Conservation (phyloP, 2,329 filamentous ascomycete genomes). For the Xylariomycetidae sp. region DNA sequence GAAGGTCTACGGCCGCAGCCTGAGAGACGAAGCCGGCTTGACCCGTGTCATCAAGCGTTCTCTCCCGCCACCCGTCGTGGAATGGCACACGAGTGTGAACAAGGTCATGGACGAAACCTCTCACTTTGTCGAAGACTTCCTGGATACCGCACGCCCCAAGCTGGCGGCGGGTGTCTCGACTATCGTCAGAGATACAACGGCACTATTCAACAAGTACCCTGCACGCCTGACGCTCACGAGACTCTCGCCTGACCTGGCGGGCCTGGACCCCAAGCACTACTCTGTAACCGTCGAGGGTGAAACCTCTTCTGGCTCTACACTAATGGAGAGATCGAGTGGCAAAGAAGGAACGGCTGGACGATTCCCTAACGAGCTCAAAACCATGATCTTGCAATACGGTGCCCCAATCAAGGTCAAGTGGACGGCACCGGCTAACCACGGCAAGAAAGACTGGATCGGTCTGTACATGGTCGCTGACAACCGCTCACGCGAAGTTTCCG, state of each 20-base stretch:
- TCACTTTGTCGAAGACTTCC: conserved; percentile 84
- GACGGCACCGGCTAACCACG: conserved; percentile 82
- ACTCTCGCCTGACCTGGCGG: conserved; percentile 72
- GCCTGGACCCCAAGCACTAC: conserved; percentile 75
- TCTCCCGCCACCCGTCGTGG: conserved; percentile 74
- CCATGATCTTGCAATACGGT: conserved; percentile 80
- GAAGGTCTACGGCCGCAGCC: conserved; percentile 82
- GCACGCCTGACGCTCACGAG: conserved; percentile 77
- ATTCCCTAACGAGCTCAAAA: conserved; percentile 64
- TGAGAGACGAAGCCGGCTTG: conserved; percentile 82
- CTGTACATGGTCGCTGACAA: conserved; percentile 97
- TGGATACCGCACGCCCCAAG: conserved; percentile 80
- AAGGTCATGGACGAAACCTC: conserved; percentile 79
- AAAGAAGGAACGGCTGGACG: conserved; percentile 68
- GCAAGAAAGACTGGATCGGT: conserved; percentile 90
- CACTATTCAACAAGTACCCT: conserved; percentile 84
- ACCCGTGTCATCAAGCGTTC: conserved; percentile 87
- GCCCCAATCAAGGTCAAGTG: conserved; percentile 84
- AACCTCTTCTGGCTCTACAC: conserved; percentile 41
- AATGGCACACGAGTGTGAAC: conserved; percentile 81
- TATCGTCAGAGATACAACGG: conserved; percentile 80
- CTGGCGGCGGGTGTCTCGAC: conserved; percentile 79
- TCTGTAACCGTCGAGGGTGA: conserved; percentile 68
- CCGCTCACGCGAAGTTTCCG: conserved; percentile 73
- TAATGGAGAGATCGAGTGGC: conserved; percentile 57